Conservation (phyloP, 2,329 filamentous ascomycete species). For the Acrocalymma vagum region DNA sequence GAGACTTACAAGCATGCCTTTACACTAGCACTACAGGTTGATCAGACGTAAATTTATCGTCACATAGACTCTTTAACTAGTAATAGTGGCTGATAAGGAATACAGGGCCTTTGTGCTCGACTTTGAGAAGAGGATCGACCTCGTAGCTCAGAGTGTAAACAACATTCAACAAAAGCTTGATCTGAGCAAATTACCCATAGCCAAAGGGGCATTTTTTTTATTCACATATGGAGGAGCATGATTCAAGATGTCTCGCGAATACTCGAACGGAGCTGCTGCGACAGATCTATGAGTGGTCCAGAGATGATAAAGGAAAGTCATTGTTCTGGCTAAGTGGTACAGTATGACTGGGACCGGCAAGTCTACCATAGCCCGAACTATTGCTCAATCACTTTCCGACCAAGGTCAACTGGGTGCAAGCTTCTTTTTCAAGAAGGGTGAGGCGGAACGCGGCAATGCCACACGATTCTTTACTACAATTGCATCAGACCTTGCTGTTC, state of each 20-base stretch:
- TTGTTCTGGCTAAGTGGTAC: conserved; percentile 40
- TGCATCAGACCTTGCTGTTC: conserved; percentile 9
- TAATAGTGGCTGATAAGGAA: conserved; percentile 10
- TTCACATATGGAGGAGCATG: conserved; percentile 20
- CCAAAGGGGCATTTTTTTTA: conserved; percentile 22
- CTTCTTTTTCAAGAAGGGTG: conserved; percentile 23
- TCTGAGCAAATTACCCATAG: conserved; percentile 21
- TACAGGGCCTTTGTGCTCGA: conserved; percentile 9
- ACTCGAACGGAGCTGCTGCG: conserved; percentile 29
- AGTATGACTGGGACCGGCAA: conserved; percentile 15
- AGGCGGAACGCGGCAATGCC: conserved; percentile 18
- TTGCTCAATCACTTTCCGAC: conserved; percentile 22
- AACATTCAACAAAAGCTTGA: conserved; percentile 17
- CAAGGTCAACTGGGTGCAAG: conserved; percentile 14
- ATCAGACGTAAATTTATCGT: conserved; percentile 41
- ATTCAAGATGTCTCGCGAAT: conserved; percentile 24
- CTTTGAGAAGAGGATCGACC: conserved; percentile 16
- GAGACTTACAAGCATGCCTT: conserved; percentile 35
- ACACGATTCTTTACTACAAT: conserved; percentile 20
- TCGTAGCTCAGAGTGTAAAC: too few species aligned
- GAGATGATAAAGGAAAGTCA: conserved; percentile 6
- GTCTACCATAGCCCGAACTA: conserved; percentile 24
- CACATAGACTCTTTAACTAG: conserved; percentile 24
- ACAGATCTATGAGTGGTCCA: conserved; percentile 23
- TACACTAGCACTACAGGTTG: conserved; percentile 40